Percentiles rank a stretch among this genome's conserved stretches.
Conservation (phyloP, 1,139 yeast genomes). For the Yamadazyma dushanensis region DNA sequence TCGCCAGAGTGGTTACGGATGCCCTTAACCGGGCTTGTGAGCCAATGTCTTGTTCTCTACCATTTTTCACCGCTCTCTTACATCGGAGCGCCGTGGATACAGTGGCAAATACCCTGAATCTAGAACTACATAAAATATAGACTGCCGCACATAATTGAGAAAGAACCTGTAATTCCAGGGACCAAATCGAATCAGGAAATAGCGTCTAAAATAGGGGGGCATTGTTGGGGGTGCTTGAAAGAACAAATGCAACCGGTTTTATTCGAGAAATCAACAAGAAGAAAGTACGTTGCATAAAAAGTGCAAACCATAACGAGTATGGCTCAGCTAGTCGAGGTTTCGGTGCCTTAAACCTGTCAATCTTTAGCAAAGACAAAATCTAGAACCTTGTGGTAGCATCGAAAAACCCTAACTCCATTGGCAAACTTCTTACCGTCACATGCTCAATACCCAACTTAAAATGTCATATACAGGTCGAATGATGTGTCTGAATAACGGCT, state of each 20-base stretch:
- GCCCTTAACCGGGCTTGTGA: too few relatives aligned
- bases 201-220: not conserved
- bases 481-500: not conserved
- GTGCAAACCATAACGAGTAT: not conserved
- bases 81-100: not conserved
- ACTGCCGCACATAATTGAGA: not conserved
- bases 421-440: too few relatives aligned
- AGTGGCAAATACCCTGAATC: not conserved
- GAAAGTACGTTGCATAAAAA: too few relatives aligned
- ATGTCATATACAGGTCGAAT: constrained; percentile 1
- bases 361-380: too few relatives aligned
- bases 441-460: too few relatives aligned
- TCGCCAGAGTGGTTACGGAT: too few relatives aligned
- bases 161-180: not conserved
- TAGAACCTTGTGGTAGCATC: not conserved
- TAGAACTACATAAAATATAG: constrained; percentile 1
- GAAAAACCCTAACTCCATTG: too few relatives aligned
- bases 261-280: not conserved
- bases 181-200: not conserved
- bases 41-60: too few relatives aligned
- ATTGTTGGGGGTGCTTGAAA: not conserved
- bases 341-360: too few relatives aligned
- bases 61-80: too few relatives aligned
- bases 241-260: not conserved
- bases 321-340: too few relatives aligned